Base-by-base conservation (phyloP, 768 basidiomycete species). In the Calocybe indica region DNA sequence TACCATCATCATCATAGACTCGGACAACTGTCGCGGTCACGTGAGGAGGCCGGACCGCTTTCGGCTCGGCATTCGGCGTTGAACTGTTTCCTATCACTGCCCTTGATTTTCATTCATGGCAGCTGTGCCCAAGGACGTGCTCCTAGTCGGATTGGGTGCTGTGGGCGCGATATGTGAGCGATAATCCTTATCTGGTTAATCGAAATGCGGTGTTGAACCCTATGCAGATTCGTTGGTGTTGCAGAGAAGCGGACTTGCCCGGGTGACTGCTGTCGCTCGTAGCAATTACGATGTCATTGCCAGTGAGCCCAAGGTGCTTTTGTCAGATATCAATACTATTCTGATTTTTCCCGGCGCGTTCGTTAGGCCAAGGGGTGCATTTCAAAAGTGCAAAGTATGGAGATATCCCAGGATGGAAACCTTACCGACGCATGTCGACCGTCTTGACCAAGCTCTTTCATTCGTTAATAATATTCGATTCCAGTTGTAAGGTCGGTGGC, bases 221-320 rank as follows among this genome's bases (percentile, higher is more conserved):
- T 3, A 11, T 34, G 9, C 45, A 85, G 82, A 82, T 56, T 73
- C 81, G 1, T 67, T 75, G 43, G 70, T 83, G 45, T 64, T 85
- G 14, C 69, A 79, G 51, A 66, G 75, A 49, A 78, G 80, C 54
- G 76, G 80, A 8, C 66, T 74, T 30, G 83, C 76, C 1, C 71
- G 77, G 22, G 80, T 91, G 7, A 89, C 88, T 1, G 82, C 72
- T 12, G 83, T 90, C 1, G 88, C 87, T 1, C 64, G 88, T 47
- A 80, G 85, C 43, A 86, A 88, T 50, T 85, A 78, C 57, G 72
- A 72, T n/a, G 66, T 80, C 35, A 43, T 32, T 43, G 7, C 12
- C 29, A 2, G 15, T 79, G 45, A 50, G 63, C 51, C 30, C 12
- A 22, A 15, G 46, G 35, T 37, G 15, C 6, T 31, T 28, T 31